Percentiles rank a stretch among this genome's conserved stretches.
phyloP scores from a whole-genome alignment of 139 green algal species.

The Chlamydomonas sphaeroides region DNA sequence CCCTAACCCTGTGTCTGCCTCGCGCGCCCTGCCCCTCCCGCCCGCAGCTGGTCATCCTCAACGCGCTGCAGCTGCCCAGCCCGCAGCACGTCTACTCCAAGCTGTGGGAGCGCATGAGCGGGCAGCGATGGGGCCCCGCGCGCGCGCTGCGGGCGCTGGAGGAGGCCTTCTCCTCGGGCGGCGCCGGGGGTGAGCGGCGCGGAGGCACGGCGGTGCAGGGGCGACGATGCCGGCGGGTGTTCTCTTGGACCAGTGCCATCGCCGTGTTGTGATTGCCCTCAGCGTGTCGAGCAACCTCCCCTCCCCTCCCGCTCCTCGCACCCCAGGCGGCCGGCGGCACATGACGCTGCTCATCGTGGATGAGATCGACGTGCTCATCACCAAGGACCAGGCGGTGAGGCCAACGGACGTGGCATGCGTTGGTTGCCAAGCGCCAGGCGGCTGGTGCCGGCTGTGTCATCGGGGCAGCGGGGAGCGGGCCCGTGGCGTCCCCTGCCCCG shows the following conservation, averaged over 20 bases:
- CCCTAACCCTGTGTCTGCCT: not conserved
- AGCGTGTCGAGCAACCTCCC: no score
- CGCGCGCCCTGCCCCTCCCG: not conserved
- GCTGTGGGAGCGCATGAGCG: conserved; percentile 87
- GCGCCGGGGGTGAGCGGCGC: not conserved
- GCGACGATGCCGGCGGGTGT: no score
- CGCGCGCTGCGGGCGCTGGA: conserved; percentile 73
- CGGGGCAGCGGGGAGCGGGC: not conserved
- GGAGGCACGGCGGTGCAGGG: no score
- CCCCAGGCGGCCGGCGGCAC: conserved; percentile 34
- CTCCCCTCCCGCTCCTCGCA: no score
- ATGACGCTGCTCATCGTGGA: conserved; percentile 88
- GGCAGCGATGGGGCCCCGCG: conserved; percentile 67
- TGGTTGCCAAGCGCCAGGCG: no score
- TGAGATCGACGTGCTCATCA: conserved; percentile 97
- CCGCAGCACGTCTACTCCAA: conserved; percentile 89
- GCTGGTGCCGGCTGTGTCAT: no score
- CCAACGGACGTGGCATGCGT: no score
- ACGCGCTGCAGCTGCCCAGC: conserved; percentile 88
- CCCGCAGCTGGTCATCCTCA: conserved; percentile 87
- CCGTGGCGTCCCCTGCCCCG: no score
- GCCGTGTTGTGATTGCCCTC: no score
- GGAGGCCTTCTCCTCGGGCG: conserved; percentile 67
- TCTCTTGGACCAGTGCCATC: no score
- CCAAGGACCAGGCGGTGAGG: conserved; percentile 79